These are phyloP conservation scores for Eimeria necatrix DNA, from an alignment of 169 alveolate species.

Conservation along the genomic window DNA sequence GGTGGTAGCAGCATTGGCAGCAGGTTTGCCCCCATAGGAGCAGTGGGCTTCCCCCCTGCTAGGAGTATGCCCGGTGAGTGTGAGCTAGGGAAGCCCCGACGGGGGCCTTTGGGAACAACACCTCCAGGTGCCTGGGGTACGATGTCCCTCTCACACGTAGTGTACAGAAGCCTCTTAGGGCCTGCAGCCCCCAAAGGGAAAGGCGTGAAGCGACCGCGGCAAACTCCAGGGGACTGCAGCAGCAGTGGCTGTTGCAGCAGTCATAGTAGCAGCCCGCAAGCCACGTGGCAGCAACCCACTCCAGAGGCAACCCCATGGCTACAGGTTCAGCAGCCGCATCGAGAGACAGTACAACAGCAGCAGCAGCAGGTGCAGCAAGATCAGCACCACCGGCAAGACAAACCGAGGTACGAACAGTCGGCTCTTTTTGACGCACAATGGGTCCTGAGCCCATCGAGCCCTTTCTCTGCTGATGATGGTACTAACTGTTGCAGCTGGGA, in stretches of 20 bases:
- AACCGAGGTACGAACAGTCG: too few relatives aligned
- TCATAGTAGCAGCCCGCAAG: conserved; percentile 49
- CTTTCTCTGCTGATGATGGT: neutral
- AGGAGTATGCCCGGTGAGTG: conserved; percentile 9
- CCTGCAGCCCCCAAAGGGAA: conserved; percentile 56
- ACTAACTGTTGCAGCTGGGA: conserved; percentile 10
- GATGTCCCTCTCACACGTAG: conserved; percentile 25
- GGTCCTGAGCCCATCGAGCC: neutral
- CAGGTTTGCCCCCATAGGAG: conserved; percentile 37
- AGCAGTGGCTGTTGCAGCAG: conserved; percentile 52
- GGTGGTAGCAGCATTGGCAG: conserved; percentile 15
- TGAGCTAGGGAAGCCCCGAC: neutral
- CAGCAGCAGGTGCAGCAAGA: conserved; percentile 10
- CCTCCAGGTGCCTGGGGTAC: conserved; percentile 14
- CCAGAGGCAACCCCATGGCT: conserved; percentile 12
- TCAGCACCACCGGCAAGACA: neutral
- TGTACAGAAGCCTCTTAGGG: conserved; percentile 48
- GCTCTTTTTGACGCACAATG: neutral
- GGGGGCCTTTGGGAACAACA: neutral
- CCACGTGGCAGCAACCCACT: conserved; percentile 42
- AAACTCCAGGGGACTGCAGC: neutral
- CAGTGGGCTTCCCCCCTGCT: conserved; percentile 42
- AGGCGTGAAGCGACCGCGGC: conserved; percentile 54
- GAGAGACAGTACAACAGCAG: conserved; percentile 22
- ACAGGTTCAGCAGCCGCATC: conserved; percentile 7